A percentile compares a stretch with the other conserved stretches of the same genome.
phyloP scores from a whole-genome alignment of 768 basidiomycete species.

The Calocera viscosa region DNA sequence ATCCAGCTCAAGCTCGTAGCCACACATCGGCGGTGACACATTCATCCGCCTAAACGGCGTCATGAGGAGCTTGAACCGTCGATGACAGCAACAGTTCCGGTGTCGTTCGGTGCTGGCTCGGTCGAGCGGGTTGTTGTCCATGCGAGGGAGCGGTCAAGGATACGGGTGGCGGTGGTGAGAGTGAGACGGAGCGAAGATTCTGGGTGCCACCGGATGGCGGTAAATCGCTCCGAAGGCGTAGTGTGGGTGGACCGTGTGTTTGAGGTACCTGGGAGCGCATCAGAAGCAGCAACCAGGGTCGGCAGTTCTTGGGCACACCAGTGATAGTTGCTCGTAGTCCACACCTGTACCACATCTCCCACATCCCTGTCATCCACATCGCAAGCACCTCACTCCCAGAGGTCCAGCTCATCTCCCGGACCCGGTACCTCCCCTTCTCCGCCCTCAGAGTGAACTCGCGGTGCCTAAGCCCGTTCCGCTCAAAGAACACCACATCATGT shows the following conservation, averaged over 20 bases:
- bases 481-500: constrained; percentile 87
- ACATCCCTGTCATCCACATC: constrained; percentile 66
- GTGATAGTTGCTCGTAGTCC: constrained; percentile 90
- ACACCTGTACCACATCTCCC: constrained; percentile 82
- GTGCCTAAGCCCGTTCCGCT: constrained; percentile 85
- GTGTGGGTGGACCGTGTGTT: constrained; percentile 68
- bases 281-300: constrained; percentile 1
- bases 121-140: constrained; percentile 69
- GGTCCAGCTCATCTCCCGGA: constrained; percentile 75
- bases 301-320: constrained; percentile 44
- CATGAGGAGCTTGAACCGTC: constrained; percentile 75
- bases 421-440: constrained; percentile 50
- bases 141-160: constrained; percentile 46
- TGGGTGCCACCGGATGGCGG: constrained; percentile 74
- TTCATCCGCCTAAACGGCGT: constrained; percentile 92
- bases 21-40: constrained; percentile 96
- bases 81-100: constrained; percentile 75
- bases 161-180: constrained; percentile 31
- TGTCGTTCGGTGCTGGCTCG: constrained; percentile 51
- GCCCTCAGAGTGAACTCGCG: constrained; percentile 67
- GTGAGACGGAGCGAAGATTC: constrained; percentile 57
- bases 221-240: constrained; percentile 40
- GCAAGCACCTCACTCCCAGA: constrained; percentile 75
- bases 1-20: constrained; percentile 32
- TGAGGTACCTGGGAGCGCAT: constrained; percentile 58